Conservation (phyloP, 1,284 basidiomycete species). For the Malassezia cuniculi region DNA sequence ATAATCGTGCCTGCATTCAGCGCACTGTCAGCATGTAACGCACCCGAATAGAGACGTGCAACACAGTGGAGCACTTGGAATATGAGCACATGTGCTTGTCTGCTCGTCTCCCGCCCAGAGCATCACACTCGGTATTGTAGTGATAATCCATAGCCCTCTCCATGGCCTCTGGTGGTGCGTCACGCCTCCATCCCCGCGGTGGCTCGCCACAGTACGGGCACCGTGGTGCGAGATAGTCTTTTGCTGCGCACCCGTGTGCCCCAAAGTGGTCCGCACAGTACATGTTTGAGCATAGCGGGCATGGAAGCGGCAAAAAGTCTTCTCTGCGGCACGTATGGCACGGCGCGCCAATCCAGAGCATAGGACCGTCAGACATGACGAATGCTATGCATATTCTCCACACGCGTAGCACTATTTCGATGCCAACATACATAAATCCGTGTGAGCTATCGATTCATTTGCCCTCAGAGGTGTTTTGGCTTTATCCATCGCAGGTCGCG, state of each 20-base stretch:
- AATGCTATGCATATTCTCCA: background rate
- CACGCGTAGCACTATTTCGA: too few relatives aligned
- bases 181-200: constrained; percentile 9
- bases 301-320: constrained; percentile 12
- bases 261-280: constrained; percentile 9
- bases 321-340: constrained; percentile 8
- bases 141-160: constrained; percentile 2
- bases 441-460: constrained; percentile 40
- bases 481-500: constrained; percentile 25
- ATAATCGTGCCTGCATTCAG: background rate
- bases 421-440: constrained; percentile 11
- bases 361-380: constrained; percentile 3
- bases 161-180: background rate
- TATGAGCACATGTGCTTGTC: background rate
- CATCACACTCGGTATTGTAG: background rate
- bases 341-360: constrained; percentile 14
- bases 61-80: background rate
- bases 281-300: constrained; percentile 1
- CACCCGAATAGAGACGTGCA: constrained; percentile 2
- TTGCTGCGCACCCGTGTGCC: background rate
- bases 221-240: constrained; percentile 6
- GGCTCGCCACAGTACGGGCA: constrained; percentile 11
- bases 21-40: constrained; percentile 2
- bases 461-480: constrained; percentile 35
- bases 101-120: constrained; percentile 1